phyloP scores from a whole-genome alignment of 1,139 yeast species.

The Suhomyces chickasaworum region DNA sequence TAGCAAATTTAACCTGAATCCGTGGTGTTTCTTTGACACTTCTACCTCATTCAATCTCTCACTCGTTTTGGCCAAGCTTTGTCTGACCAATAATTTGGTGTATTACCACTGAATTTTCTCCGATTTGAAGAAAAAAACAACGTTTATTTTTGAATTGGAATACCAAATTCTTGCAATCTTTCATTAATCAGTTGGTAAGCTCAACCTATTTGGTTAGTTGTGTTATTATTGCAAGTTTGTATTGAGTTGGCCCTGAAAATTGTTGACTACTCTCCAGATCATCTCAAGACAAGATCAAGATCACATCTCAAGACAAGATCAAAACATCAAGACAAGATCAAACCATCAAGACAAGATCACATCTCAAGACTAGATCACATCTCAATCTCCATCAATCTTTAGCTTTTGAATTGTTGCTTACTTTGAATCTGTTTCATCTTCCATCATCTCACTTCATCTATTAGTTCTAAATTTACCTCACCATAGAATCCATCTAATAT shows the following conservation, averaged over 20 bases:
- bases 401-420: not conserved
- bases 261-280: not conserved
- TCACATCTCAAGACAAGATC: not conserved
- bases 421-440: not conserved
- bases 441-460: not conserved
- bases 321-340: too few species aligned
- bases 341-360: too few species aligned
- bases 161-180: not conserved
- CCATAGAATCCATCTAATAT: constrained; percentile 2
- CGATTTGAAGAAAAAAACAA: not conserved
- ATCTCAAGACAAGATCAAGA: too few species aligned
- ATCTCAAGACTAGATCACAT: not conserved
- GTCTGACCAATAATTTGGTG: not conserved
- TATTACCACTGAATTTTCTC: not conserved
- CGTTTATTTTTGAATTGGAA: not conserved
- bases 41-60: not conserved
- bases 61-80: not conserved
- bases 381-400: too few species aligned
- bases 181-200: not conserved
- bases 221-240: not conserved
- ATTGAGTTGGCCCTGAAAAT: not conserved
- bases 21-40: not conserved
- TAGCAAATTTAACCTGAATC: not conserved
- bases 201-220: not conserved
- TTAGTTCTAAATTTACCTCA: too few species aligned